A percentile compares a stretch with the other conserved stretches of the same genome.
phyloP scores from a whole-genome alignment of 2,329 filamentous ascomycete genomes.

The Arthrobotrys sinensis region DNA sequence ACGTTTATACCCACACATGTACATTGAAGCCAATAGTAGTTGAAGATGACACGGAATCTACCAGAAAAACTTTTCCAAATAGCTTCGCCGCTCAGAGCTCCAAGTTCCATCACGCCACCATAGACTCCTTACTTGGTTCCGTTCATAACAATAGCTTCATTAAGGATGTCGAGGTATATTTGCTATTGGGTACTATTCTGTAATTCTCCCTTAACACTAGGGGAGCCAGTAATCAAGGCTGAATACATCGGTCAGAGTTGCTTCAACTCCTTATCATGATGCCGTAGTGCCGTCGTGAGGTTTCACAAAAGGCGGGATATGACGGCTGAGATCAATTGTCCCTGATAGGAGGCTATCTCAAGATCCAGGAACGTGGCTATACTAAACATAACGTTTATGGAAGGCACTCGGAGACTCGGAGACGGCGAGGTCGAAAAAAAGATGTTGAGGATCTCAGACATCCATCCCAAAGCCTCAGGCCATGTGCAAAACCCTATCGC shows the following conservation, averaged over 20 bases:
- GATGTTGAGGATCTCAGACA: constrained; percentile 27
- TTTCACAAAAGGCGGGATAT: constrained; percentile 24
- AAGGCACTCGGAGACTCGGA: constrained; percentile 24
- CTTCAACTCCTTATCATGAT: constrained; percentile 30
- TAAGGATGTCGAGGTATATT: constrained; percentile 54
- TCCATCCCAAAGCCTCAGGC: constrained; percentile 20
- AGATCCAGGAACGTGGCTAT: constrained; percentile 15
- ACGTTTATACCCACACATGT: constrained; percentile 41
- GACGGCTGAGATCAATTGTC: constrained; percentile 23
- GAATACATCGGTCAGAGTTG: constrained; percentile 43
- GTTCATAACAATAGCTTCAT: constrained; percentile 44
- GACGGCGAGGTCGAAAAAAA: constrained; percentile 25
- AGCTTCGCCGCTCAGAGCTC: constrained; percentile 47
- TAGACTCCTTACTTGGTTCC: constrained; percentile 39
- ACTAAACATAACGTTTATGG: constrained; percentile 28
- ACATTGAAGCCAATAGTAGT: constrained; percentile 44
- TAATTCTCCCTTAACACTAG: not conserved
- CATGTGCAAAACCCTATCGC: constrained; percentile 26
- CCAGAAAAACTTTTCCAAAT: constrained; percentile 42
- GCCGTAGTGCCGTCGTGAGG: constrained; percentile 22
- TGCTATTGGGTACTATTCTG: constrained; percentile 52
- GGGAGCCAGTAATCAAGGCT: constrained; percentile 32
- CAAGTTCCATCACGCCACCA: constrained; percentile 49
- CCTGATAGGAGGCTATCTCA: constrained; percentile 19
- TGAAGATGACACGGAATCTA: constrained; percentile 38